These are phyloP conservation scores for Saposhnikovia divaricata DNA, from an alignment of 129 eudicot genomes.

Conservation along the genomic window DNA sequence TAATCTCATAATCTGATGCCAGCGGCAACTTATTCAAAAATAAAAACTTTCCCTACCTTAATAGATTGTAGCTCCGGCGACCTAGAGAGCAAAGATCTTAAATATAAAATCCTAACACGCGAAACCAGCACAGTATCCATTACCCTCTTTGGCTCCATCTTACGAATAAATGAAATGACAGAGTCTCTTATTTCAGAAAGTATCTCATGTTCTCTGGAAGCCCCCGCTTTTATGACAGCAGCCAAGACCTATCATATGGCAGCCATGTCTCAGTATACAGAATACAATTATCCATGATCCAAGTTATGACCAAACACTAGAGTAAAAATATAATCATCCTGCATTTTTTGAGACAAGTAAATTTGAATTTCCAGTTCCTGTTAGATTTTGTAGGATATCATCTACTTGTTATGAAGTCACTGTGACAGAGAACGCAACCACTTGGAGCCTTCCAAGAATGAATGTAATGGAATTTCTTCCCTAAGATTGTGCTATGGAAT, in stretches of 20 bases:
- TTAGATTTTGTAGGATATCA: not conserved
- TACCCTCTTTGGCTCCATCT: constrained; percentile 97
- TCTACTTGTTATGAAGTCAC: not conserved
- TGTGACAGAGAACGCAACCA: not conserved
- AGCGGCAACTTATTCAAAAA: not conserved
- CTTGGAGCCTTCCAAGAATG: not conserved
- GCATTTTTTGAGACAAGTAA: not conserved
- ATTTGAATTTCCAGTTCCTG: not conserved
- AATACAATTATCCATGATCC: not conserved
- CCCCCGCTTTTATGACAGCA: constrained; percentile 98
- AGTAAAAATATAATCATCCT: not conserved
- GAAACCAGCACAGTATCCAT: constrained; percentile 99
- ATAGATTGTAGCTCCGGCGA: constrained; percentile 95
- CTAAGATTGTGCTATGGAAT: not conserved
- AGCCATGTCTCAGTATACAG: constrained; percentile 9
- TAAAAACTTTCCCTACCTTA: constrained; percentile 38
- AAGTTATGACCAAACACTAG: not conserved
- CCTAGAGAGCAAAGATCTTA: constrained; percentile 89
- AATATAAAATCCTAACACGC: constrained; percentile 90
- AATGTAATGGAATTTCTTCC: not conserved
- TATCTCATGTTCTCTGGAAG: constrained; percentile 98
- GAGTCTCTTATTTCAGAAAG: constrained; percentile 99
- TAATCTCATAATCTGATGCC: constrained; percentile 1
- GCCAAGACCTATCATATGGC: constrained; percentile 73
- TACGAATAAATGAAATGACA: constrained; percentile 80